These are phyloP conservation scores for Tolypocladium capitatum DNA, from an alignment of 2,329 filamentous ascomycete genomes.

Conservation along the genomic window DNA sequence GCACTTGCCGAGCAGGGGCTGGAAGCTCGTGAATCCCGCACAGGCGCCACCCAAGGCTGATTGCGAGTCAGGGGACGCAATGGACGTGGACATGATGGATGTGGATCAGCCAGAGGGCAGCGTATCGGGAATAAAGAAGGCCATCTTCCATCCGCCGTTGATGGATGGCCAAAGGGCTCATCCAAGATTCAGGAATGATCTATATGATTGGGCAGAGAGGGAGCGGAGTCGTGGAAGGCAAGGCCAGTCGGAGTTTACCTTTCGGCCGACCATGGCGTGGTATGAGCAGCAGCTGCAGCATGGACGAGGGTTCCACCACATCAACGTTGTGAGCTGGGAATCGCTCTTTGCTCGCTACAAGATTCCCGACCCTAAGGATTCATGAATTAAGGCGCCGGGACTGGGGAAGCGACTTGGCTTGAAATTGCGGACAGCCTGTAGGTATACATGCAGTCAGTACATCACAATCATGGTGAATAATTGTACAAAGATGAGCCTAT, in stretches of 20 bases:
- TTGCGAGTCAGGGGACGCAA: not conserved
- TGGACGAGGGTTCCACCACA: conserved; percentile 35
- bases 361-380: conserved; percentile 12
- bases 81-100: conserved; percentile 7
- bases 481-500: not conserved
- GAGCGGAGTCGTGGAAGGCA: not conserved
- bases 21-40: conserved; percentile 17
- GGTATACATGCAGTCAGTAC: not conserved
- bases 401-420: not conserved
- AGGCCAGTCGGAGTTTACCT: conserved; percentile 20
- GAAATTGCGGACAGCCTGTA: not conserved
- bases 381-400: not conserved
- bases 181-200: conserved; percentile 27
- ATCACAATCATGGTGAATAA: not conserved
- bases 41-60: conserved; percentile 1
- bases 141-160: conserved; percentile 35
- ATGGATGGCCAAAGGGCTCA: conserved; percentile 7
- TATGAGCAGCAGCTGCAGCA: conserved; percentile 32
- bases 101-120: conserved; percentile 8
- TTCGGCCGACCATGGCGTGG: conserved; percentile 36
- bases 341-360: conserved; percentile 20
- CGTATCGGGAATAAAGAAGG: conserved; percentile 12
- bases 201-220: conserved; percentile 25
- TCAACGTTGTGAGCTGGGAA: conserved; percentile 31
- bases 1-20: conserved; percentile 21